Base-by-base conservation (phyloP, 2,329 filamentous ascomycete species). In the Stachybotrys echinatus region DNA sequence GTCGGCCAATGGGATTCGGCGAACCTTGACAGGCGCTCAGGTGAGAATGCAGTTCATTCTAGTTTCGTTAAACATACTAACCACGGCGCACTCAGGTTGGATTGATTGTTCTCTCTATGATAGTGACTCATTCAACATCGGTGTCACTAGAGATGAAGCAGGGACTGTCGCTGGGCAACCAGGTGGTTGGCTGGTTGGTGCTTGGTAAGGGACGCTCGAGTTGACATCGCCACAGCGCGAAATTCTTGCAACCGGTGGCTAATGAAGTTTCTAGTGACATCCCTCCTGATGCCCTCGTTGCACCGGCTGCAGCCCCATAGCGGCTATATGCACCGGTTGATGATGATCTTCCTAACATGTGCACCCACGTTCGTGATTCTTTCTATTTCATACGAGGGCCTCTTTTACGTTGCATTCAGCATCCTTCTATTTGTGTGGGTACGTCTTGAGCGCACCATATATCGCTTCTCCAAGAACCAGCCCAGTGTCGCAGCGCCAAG, bases 321-420 rank as follows among this genome's bases (percentile, higher is more conserved):
- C 57, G 85, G 96, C 70, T 96, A 97, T 67, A 81, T 97, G 57
- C 92, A 97, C 66, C 85, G 92, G 21, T 75, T 99, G 4, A 79
- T 92, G 57, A 82, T 95, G 58, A 84, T 96, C 48, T 99, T 97
- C 72, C 76, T 99, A 45, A 88, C 92, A 5, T 97, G 95, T 65
- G 88, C 92, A 0, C 94, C 94, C 0, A 87, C 88, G 2, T 99
- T 97, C 69, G 87, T 99, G 63, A 92, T 99, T 61, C 81, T 99
- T 47, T 95, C 92, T 7, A 96, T 97, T 59, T 96, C 92, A 1
- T 99, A 95, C 71, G 94, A 99, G 68, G 92, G 92, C 0, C 77
- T 99, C 2, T 99, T 99, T 68, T 99, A 97, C 69, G 83, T 96
- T 52, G 84, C 87, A 12, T 99, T 96, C 69, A 91, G 85, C 62